Evolutionary conservation across 805 yeast species (phyloP).

Genomic region (Zygotorulaspora sp.): DNA sequence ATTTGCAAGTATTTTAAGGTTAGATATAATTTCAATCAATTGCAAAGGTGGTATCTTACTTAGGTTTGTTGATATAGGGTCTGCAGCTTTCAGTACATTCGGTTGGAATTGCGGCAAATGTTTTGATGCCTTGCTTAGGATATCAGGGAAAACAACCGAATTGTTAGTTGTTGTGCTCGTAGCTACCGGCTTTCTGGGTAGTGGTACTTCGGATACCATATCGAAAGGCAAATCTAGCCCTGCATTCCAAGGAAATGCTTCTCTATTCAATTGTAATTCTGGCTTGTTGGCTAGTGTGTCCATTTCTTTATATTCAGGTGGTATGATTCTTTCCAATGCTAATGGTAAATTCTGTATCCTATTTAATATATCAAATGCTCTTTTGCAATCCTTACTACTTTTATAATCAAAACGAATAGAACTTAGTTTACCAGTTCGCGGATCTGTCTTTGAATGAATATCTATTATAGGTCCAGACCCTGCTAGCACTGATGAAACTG

Average conservation of each 20-base stretch:
- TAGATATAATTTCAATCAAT: constrained; percentile 62
- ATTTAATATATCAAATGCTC: constrained; percentile 26
- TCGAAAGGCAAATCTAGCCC: constrained; percentile 34
- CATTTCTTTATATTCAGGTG: constrained; percentile 20
- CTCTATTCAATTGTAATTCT: constrained; percentile 27
- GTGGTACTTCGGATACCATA: constrained; percentile 34
- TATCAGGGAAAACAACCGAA: constrained; percentile 41
- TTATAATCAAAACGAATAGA: constrained; percentile 25
- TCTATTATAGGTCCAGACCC: constrained; percentile 71
- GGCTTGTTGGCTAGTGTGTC: constrained; percentile 9
- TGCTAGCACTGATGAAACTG: constrained; percentile 58
- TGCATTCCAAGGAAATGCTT: constrained; percentile 31
- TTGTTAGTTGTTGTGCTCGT: constrained; percentile 6
- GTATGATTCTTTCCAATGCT: constrained; percentile 25
- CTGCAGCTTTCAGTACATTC: constrained; percentile 47
- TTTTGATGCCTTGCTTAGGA: constrained; percentile 50
- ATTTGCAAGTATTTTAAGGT: constrained; percentile 52
- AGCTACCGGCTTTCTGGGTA: constrained; percentile 29
- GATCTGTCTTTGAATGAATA: constrained; percentile 38
- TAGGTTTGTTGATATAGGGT: constrained; percentile 56
- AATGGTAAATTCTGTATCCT: constrained; percentile 31
- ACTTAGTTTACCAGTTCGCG: constrained; percentile 47
- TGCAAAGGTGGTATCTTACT: constrained; percentile 67
- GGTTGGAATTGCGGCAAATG: constrained; percentile 48
- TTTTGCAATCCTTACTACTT: constrained; percentile 26